Percentiles rank a stretch among this genome's conserved stretches.
Evolutionary conservation across 1,284 basidiomycete genomes (phyloP).

Genomic region (Cryptococcus floricola): DNA sequence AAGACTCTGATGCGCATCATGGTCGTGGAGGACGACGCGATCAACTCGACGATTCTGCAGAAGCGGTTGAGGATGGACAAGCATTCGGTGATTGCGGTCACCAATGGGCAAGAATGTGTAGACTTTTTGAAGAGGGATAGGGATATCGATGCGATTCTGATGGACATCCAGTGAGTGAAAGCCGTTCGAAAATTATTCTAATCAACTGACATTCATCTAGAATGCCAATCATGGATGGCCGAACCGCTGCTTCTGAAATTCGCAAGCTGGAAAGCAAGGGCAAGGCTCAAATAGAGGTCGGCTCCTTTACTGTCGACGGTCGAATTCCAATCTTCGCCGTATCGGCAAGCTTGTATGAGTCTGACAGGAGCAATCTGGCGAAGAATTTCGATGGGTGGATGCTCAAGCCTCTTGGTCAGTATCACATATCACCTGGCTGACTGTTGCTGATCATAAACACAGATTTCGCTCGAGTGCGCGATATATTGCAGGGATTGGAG

Average conservation of each 20-base stretch:
- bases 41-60: conserved; percentile 69
- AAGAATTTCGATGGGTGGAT: conserved; percentile 79
- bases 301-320: conserved; percentile 55
- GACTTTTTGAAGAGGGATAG: conserved; percentile 59
- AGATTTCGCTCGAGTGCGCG: conserved; percentile 65
- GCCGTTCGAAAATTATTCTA: not conserved
- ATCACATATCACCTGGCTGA: not conserved
- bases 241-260: conserved; percentile 66
- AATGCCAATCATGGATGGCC: conserved; percentile 80
- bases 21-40: conserved; percentile 69
- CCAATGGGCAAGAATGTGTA: conserved; percentile 73
- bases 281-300: conserved; percentile 3
- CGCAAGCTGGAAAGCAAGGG: conserved; percentile 57
- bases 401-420: conserved; percentile 67
- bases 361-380: conserved; percentile 60
- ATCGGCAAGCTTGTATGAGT: conserved; percentile 68
- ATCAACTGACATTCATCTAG: conserved; percentile 44
- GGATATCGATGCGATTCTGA: conserved; percentile 66
- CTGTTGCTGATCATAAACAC: not conserved
- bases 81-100: conserved; percentile 63
- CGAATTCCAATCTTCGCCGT: conserved; percentile 80
- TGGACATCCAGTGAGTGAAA: conserved; percentile 72
- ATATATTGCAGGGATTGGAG: conserved; percentile 60
- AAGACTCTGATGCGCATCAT: conserved; percentile 56
- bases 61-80: conserved; percentile 67